Conservation (phyloP, 345 rosid genomes). For the Linum tenue region DNA sequence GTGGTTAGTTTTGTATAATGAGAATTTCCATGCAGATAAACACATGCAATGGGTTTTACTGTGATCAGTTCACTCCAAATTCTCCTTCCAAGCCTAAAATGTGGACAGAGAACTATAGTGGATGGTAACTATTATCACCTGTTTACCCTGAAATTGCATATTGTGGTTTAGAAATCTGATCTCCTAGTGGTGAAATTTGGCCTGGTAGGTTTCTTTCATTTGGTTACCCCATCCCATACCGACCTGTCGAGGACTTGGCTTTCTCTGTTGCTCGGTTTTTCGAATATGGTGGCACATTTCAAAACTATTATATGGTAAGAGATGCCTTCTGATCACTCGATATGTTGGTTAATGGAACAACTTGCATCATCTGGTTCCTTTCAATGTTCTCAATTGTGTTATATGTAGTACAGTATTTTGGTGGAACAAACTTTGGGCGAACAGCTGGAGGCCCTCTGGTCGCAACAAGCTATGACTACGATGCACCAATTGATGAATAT, state of each 20-base stretch:
- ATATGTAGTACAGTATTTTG: conserved; percentile 44
- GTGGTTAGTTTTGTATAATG: conserved; percentile 3
- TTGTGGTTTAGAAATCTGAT: not conserved
- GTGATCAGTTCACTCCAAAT: conserved; percentile 44
- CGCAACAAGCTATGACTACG: conserved; percentile 64
- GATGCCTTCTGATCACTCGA: not conserved
- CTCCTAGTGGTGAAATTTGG: conserved; percentile 3
- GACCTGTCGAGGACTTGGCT: conserved; percentile 65
- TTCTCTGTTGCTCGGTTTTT: conserved; percentile 58
- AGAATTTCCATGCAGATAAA: conserved; percentile 36
- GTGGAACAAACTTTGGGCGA: conserved; percentile 64
- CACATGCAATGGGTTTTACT: conserved; percentile 66
- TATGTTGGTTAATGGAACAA: not conserved
- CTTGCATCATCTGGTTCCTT: not conserved
- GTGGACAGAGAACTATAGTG: conserved; percentile 64
- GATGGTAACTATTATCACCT: conserved; percentile 31
- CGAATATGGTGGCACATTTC: conserved; percentile 53
- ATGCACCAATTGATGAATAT: conserved; percentile 66
- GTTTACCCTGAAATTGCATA: not conserved
- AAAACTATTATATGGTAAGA: conserved; percentile 59
- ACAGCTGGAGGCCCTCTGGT: conserved; percentile 58
- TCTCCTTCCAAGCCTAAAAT: conserved; percentile 52
- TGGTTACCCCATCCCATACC: conserved; percentile 54
- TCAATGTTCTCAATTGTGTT: conserved; percentile 1
- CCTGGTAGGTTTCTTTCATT: conserved; percentile 44